These are phyloP conservation scores for Calonectria crousiana DNA, from an alignment of 2,329 filamentous ascomycete species.

Conservation along the genomic window DNA sequence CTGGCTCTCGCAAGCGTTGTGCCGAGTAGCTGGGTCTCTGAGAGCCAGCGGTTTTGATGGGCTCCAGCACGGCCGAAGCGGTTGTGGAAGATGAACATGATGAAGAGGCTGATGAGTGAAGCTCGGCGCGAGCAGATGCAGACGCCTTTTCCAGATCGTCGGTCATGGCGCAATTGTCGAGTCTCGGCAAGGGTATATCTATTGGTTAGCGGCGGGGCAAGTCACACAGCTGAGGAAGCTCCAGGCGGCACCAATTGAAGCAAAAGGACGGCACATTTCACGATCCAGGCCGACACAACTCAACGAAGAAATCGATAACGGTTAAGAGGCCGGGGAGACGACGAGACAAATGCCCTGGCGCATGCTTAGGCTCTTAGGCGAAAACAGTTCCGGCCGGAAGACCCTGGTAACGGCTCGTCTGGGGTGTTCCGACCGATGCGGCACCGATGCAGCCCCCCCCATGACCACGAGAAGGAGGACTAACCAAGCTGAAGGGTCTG, in stretches of 20 bases:
- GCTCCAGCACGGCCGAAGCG: constrained; percentile 40
- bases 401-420: constrained; percentile 16
- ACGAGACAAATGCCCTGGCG: constrained; percentile 11
- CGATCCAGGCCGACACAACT: background rate
- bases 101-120: constrained; percentile 27
- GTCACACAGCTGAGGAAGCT: constrained; percentile 5
- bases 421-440: constrained; percentile 34
- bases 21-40: constrained; percentile 30
- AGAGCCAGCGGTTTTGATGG: constrained; percentile 41
- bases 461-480: background rate
- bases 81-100: constrained; percentile 21
- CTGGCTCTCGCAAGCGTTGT: constrained; percentile 37
- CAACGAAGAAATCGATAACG: background rate
- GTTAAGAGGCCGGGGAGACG: background rate
- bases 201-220: background rate
- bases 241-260: constrained; percentile 3
- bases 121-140: constrained; percentile 27
- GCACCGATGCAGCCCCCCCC: constrained; percentile 34
- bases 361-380: constrained; percentile 4
- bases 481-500: background rate
- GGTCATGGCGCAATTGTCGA: constrained; percentile 28
- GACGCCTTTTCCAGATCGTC: constrained; percentile 37
- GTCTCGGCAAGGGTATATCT: background rate
- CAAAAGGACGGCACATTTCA: constrained; percentile 24
- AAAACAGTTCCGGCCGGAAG: constrained; percentile 10